A percentile compares a stretch with the other conserved stretches of the same genome.
Conservation (phyloP, 345 rosid species). For the Gossypium sturtianum region DNA sequence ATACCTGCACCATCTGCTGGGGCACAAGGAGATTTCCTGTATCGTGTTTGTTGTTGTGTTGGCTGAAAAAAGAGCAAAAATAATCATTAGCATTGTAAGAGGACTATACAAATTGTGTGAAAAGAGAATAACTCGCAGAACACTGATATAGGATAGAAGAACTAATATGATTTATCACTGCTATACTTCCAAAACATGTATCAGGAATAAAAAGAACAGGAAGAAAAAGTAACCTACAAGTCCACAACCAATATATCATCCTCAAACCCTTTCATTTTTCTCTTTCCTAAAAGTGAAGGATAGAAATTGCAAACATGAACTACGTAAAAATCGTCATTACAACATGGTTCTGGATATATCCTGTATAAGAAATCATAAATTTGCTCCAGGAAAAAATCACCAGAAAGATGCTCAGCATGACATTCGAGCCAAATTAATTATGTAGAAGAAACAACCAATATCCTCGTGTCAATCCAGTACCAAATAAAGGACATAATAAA, state of each 20-base stretch:
- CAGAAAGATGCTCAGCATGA: not conserved
- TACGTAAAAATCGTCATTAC: not conserved
- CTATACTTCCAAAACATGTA: not conserved
- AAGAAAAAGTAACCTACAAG: not conserved
- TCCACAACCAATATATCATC: not conserved
- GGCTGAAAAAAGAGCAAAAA: slow-evolving; percentile 40
- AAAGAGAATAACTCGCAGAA: not conserved
- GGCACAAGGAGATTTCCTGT: slow-evolving; percentile 88
- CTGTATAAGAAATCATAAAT: not conserved
- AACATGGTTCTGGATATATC: not conserved
- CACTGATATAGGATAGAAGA: not conserved
- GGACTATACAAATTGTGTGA: not conserved
- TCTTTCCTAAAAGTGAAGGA: not conserved
- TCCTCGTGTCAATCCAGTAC: not conserved
- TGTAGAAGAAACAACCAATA: not conserved
- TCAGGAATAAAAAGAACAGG: not conserved
- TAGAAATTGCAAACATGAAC: not conserved
- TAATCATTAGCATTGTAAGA: slow-evolving; percentile 1
- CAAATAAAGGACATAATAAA: not conserved
- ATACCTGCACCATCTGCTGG: slow-evolving; percentile 84
- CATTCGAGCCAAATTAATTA: not conserved
- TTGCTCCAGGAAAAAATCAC: not conserved
- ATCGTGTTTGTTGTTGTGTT: slow-evolving; percentile 95
- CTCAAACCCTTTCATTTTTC: not conserved
- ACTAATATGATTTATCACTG: not conserved